Evolutionary conservation across 2,329 filamentous ascomycete genomes (phyloP), one percentile per base, ranked within the genome.

Genomic region (Hypoxylon rubiginosum): DNA sequence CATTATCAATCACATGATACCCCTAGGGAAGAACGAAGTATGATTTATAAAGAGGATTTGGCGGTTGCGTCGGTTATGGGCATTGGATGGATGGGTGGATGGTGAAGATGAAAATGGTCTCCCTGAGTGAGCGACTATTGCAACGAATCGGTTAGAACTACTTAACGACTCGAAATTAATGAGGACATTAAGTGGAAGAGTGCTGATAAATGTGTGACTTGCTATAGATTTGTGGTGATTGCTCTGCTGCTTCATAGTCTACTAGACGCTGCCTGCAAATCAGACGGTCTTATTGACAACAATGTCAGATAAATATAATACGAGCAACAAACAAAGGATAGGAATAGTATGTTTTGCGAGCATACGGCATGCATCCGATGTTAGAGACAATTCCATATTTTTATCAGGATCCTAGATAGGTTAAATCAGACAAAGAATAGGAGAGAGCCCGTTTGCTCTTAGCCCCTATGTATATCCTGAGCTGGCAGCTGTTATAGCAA

Each of bases 1-100:
- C 72, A 61, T 69, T 76, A 61, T 50, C 17, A 66, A 66, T 66
- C 52, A 49, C 34, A 76, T 75, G 75, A 77, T 77, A 77, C 75
- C 75, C 75, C 68, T 71, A 70, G 67, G 70, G 66, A 70, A 68
- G 36, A 32, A 61, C 56, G 48, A 59, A 54, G 51, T 49, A 59
- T 41, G 55, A 45, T 58, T 66, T 53, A 39, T n/a, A n/a, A 39
- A 46, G 34, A 41, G 54, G 46, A 68, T 57, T 41, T 66, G 51
- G 51, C 30, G 15, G 15, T 15, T 6, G 15, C 15, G 51, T 36
- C 30, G 15, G 15, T 15, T n/a, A 39, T 39, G 6, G 34, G 34
- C 15, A 15, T 39, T 39, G 15, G 13, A n/a, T n/a, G 34, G 32
- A 36, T 36, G 11, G 32, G 4, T 36, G 13, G 32, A 36, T 36